Conservation (phyloP, 495 filamentous ascomycete species). For the Trichoderma reesei region DNA sequence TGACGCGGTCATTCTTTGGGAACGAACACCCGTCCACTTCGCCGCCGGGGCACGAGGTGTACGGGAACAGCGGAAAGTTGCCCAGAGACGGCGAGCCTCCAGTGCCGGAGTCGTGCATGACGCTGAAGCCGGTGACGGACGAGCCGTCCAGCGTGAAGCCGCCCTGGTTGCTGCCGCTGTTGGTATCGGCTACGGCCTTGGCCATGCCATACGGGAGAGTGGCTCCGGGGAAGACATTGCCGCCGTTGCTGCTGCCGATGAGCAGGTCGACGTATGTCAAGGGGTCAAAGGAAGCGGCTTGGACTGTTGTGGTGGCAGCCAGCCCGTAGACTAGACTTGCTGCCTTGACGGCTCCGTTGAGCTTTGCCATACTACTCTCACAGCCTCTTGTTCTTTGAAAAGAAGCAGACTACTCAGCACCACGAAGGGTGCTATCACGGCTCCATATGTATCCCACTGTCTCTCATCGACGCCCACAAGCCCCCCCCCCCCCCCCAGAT, state of each 20-base stretch:
- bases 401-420: background rate
- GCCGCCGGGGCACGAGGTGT: constrained; percentile 53
- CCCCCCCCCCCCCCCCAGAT: background rate
- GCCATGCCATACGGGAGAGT: constrained; percentile 69
- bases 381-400: background rate
- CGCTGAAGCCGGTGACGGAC: constrained; percentile 55
- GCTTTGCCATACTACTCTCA: background rate
- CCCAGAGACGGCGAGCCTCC: constrained; percentile 60
- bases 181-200: constrained; percentile 66
- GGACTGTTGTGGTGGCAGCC: background rate
- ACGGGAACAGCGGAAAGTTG: constrained; percentile 66
- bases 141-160: constrained; percentile 60
- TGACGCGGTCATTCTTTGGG: constrained; percentile 35
- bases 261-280: constrained; percentile 43
- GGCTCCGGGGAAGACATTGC: constrained; percentile 69
- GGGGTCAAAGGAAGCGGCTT: constrained; percentile 24
- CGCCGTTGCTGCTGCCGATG: constrained; percentile 51
- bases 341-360: background rate
- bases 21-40: constrained; percentile 56
- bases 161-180: constrained; percentile 54
- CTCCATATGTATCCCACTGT: background rate
- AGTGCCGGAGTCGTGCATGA: constrained; percentile 63
- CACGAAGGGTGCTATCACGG: background rate
- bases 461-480: background rate
- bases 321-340: background rate